These are phyloP conservation scores for Phaeosphaeria sp. DNA, from an alignment of 2,329 filamentous ascomycete species.

Conservation along the genomic window DNA sequence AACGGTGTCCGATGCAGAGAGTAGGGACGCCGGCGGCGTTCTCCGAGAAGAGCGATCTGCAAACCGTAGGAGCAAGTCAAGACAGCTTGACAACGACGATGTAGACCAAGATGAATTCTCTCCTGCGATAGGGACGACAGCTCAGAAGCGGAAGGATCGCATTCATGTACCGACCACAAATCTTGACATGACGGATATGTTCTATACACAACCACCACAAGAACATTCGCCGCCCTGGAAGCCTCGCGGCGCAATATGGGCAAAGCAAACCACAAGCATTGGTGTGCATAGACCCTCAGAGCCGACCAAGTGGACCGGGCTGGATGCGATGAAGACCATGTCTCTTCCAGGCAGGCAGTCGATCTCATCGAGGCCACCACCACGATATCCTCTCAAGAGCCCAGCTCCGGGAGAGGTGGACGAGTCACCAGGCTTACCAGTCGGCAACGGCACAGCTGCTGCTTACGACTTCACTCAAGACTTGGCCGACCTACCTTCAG, in stretches of 20 bases:
- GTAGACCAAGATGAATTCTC: conserved; percentile 18
- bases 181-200: conserved; percentile 50
- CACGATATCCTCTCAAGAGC: conserved; percentile 12
- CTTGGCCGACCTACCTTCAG: conserved; percentile 61
- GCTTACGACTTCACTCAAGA: conserved; percentile 52
- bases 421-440: conserved; percentile 17
- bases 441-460: conserved; percentile 1
- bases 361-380: conserved; percentile 29
- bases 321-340: conserved; percentile 32
- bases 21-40: conserved; percentile 12
- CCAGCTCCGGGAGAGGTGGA: conserved; percentile 20
- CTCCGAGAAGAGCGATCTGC: conserved; percentile 8
- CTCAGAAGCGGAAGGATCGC: conserved; percentile 49
- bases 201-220: conserved; percentile 54
- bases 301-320: conserved; percentile 15
- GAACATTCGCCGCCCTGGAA: conserved; percentile 52
- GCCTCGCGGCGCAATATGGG: conserved; percentile 57
- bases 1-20: conserved; percentile 11
- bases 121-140: conserved; percentile 29
- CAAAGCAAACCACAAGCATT: conserved; percentile 45
- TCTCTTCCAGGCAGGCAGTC: conserved; percentile 35
- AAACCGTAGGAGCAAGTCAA: conserved; percentile 19
- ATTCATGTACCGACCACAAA: conserved; percentile 53
- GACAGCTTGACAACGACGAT: conserved; percentile 14
- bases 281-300: conserved; percentile 33